Evolutionary conservation across 2,329 filamentous ascomycete genomes (phyloP).

Genomic region (Apiospora aurea): DNA sequence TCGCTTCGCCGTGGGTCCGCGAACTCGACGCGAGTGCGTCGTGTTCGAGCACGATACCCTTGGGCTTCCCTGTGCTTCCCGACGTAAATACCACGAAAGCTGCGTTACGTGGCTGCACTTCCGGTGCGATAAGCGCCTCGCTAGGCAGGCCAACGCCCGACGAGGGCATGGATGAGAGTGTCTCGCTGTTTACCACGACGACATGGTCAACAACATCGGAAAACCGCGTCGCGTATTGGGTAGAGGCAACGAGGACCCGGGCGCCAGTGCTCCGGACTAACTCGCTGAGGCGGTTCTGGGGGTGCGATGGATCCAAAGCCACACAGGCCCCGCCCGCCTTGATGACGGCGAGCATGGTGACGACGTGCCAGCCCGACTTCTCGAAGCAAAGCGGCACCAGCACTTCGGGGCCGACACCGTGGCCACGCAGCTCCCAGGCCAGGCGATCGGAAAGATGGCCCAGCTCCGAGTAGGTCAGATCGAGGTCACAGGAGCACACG

Average conservation of each 20-base stretch:
- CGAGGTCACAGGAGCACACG: not conserved
- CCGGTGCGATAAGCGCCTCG: not conserved
- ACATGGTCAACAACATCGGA: no score
- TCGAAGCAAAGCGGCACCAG: no score
- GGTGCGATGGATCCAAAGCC: constrained; percentile 23
- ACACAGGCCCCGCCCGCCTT: constrained; percentile 26
- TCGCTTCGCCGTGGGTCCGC: no score
- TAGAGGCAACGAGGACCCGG: no score
- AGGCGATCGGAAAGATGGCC: not conserved
- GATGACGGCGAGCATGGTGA: constrained; percentile 24
- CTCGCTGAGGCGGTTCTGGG: not conserved
- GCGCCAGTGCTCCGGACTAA: no score
- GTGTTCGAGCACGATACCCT: constrained; percentile 20
- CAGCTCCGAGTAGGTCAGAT: not conserved
- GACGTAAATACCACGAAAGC: not conserved
- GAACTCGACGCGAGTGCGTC: no score
- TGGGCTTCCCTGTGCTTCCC: constrained; percentile 37
- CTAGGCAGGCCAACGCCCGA: no score
- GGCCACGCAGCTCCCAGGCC: not conserved
- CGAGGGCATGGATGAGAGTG: no score
- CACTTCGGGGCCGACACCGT: not conserved
- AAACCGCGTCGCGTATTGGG: no score
- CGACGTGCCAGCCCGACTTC: constrained; percentile 22
- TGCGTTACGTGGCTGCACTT: not conserved
- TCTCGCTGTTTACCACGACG: no score